These are phyloP conservation scores for Penicillium paneum DNA, from an alignment of 2,329 filamentous ascomycete species.

Conservation along the genomic window DNA sequence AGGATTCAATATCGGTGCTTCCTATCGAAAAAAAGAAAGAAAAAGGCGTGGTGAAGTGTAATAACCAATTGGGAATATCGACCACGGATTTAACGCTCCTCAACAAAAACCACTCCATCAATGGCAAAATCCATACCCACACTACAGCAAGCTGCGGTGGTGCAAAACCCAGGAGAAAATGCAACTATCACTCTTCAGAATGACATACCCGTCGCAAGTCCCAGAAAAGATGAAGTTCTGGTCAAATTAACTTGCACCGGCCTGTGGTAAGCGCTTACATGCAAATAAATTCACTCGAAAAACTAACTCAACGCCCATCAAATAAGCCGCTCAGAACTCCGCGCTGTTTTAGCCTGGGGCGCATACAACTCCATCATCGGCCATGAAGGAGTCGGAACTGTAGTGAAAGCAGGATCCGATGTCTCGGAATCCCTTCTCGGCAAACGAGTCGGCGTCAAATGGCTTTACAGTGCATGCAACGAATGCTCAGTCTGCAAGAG, in stretches of 20 bases:
- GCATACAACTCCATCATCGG: slow-evolving; percentile 27
- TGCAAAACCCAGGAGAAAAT: slow-evolving; percentile 16
- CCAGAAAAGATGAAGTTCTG: slow-evolving; percentile 20
- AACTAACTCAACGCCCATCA: neutral
- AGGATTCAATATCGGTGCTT: neutral
- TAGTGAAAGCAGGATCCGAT: slow-evolving; percentile 14
- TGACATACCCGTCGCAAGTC: slow-evolving; percentile 15
- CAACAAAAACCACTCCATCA: neutral
- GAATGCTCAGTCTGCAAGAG: slow-evolving; percentile 22
- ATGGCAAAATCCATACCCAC: slow-evolving; percentile 3
- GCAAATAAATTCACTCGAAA: neutral
- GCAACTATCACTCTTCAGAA: slow-evolving; percentile 12
- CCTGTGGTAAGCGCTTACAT: slow-evolving; percentile 16
- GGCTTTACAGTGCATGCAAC: slow-evolving; percentile 25
- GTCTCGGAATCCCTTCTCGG: slow-evolving; percentile 14
- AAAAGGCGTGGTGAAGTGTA: neutral
- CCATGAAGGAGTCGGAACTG: slow-evolving; percentile 25
- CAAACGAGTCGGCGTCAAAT: slow-evolving; percentile 24
- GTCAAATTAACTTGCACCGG: slow-evolving; percentile 25
- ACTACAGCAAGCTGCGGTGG: slow-evolving; percentile 17
- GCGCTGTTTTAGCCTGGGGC: slow-evolving; percentile 22
- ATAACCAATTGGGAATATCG: neutral
- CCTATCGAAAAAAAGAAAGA: neutral
- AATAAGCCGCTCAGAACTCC: slow-evolving; percentile 25
- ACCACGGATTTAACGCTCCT: neutral